A percentile compares a stretch with the other conserved stretches of the same genome.
These are phyloP conservation scores for Ascochyta lentis DNA, from an alignment of 2,329 filamentous ascomycete genomes.

Conservation along the genomic window DNA sequence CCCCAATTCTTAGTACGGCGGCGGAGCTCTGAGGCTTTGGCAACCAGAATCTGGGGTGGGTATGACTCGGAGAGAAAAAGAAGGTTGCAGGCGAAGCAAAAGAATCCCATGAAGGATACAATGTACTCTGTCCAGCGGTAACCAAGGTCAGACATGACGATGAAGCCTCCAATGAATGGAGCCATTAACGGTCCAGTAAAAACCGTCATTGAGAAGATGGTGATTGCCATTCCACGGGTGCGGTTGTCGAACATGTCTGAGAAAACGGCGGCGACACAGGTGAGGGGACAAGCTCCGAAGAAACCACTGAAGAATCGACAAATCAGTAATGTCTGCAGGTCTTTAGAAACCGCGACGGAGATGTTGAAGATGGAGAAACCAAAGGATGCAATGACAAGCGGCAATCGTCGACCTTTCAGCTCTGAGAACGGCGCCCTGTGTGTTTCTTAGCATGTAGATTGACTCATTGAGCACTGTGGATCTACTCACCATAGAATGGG, in stretches of 20 bases:
- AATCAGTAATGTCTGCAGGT: slow-evolving; percentile 61
- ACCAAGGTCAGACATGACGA: slow-evolving; percentile 57
- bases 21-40: slow-evolving; percentile 62
- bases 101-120: slow-evolving; percentile 62
- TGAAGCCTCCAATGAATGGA: slow-evolving; percentile 64
- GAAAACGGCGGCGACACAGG: slow-evolving; percentile 62
- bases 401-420: slow-evolving; percentile 57
- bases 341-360: slow-evolving; percentile 57
- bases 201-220: slow-evolving; percentile 59
- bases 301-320: slow-evolving; percentile 62
- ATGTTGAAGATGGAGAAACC: slow-evolving; percentile 60
- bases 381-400: slow-evolving; percentile 58
- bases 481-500: slow-evolving; percentile 9
- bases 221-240: slow-evolving; percentile 49
- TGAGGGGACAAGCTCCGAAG: slow-evolving; percentile 61
- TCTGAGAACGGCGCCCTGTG: slow-evolving; percentile 61
- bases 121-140: slow-evolving; percentile 66
- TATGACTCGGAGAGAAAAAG: slow-evolving; percentile 66
- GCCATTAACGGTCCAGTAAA: slow-evolving; percentile 61
- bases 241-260: slow-evolving; percentile 62
- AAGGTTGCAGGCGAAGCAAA: slow-evolving; percentile 57
- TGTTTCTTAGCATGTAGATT: slow-evolving; percentile 51
- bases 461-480: too few relatives aligned
- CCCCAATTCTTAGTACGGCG: slow-evolving; percentile 66
- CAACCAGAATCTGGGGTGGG: slow-evolving; percentile 63